Evolutionary conservation across 2,329 filamentous ascomycete genomes (phyloP).

Genomic region (Penicillium sp.): DNA sequence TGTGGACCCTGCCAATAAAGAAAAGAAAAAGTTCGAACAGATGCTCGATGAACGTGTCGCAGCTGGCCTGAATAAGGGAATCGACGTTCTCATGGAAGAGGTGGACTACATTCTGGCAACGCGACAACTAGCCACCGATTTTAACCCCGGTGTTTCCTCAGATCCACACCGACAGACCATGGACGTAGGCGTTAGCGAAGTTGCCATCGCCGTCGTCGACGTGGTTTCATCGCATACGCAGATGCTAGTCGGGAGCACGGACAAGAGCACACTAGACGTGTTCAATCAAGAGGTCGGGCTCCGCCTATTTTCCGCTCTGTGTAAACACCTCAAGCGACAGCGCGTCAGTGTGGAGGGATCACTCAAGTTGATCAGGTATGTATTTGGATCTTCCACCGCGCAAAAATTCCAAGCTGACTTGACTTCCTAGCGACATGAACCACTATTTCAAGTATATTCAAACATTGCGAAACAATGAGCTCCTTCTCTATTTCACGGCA

Average conservation of each 20-base stretch:
- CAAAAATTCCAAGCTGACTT: background rate
- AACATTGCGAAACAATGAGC: slow-evolving; percentile 75
- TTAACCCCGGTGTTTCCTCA: slow-evolving; percentile 64
- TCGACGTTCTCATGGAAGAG: slow-evolving; percentile 97
- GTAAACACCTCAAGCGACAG: slow-evolving; percentile 97
- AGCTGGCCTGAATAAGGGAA: slow-evolving; percentile 92
- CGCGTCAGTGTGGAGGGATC: slow-evolving; percentile 86
- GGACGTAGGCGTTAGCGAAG: slow-evolving; percentile 66
- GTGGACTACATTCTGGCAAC: slow-evolving; percentile 94
- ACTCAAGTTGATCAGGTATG: slow-evolving; percentile 76
- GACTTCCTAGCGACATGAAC: slow-evolving; percentile 73
- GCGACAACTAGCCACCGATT: slow-evolving; percentile 81
- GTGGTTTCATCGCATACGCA: slow-evolving; percentile 84
- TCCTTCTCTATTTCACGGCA: slow-evolving; percentile 87
- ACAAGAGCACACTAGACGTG: slow-evolving; percentile 97
- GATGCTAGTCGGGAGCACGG: slow-evolving; percentile 91
- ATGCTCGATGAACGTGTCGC: slow-evolving; percentile 97
- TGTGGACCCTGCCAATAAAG: slow-evolving; percentile 82
- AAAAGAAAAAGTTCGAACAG: slow-evolving; percentile 98
- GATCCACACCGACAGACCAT: slow-evolving; percentile 35
- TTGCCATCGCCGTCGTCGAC: slow-evolving; percentile 76
- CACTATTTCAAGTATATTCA: slow-evolving; percentile 84
- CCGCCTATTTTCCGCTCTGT: slow-evolving; percentile 84
- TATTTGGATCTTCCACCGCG: background rate
- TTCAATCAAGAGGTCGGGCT: slow-evolving; percentile 98